Conservation (phyloP, 2,329 filamentous ascomycete species). For the Trichoderma sp. region DNA sequence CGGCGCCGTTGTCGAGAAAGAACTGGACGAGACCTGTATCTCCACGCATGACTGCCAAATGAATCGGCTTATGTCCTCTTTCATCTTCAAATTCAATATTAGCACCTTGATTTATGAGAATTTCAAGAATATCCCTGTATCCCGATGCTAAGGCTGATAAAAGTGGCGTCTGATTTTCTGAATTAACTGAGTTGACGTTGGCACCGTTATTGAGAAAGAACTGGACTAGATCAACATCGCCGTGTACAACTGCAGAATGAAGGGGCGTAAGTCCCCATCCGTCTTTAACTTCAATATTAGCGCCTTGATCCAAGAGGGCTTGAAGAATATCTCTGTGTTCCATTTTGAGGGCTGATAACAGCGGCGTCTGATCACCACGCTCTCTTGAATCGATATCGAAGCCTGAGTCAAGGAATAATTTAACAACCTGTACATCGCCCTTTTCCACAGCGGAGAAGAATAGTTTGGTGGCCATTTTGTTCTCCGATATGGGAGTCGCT, state of each 20-base stretch:
- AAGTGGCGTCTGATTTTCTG: too few relatives aligned
- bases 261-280: rapidly evolving
- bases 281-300: rapidly evolving
- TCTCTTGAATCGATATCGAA: not conserved
- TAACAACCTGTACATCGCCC: not conserved
- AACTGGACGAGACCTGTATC: too few relatives aligned
- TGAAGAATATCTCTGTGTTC: rapidly evolving
- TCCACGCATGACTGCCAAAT: too few relatives aligned
- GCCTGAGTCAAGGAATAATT: not conserved
- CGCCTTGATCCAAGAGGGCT: not conserved
- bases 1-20: too few relatives aligned
- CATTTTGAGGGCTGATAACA: rapidly evolving
- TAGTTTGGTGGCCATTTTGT: not conserved
- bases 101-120: too few relatives aligned
- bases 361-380: not conserved
- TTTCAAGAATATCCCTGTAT: too few relatives aligned
- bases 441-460: not conserved
- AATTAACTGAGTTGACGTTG: rapidly evolving
- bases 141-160: too few relatives aligned
- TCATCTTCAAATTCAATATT: too few relatives aligned
- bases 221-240: not conserved
- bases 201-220: not conserved
- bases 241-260: rapidly evolving
- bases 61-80: too few relatives aligned
- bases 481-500: not conserved